Evolutionary conservation across 2,329 filamentous ascomycete species (phyloP), one percentile per base, ranked within the genome.

Genomic region (Colletotrichum cuscutae): DNA sequence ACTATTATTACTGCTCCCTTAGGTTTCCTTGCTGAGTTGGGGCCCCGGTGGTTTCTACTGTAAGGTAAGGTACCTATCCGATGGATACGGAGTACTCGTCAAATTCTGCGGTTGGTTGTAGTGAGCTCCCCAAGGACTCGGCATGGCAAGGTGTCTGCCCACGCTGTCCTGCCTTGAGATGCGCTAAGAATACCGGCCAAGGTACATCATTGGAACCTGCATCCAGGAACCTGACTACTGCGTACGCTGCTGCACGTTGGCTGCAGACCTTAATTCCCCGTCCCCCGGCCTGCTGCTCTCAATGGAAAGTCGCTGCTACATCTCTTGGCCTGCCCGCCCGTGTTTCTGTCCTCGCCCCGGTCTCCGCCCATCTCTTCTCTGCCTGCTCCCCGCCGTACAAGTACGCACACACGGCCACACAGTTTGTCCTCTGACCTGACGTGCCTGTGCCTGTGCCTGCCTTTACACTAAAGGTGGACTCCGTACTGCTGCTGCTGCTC

Each of bases 181-280:
- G 35, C 37, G 35, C 32, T 37, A 59, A 59, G n/a, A 59, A 37
- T 42, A 42, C 57, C 32, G 32, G 13, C n/a, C 30, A 15, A 24
- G 32, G 12, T 37, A 30, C 28, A 15, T 8, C 60, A 53, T 63
- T 19, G 28, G 60, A 35, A 53, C 46, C n/a, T 63, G 53, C 61
- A 30, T 70, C n/a, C 2, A 65, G 62, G 62, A 24, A 28, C 49
- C 22, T 13, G 12, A 37, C 13, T 49, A 37, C 30, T 30, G 28
- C 52, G n/a, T 26, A 22, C 26, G 30, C 15, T 42, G 59, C 60
- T 22, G 35, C 35, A 46, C 35, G 58, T 13, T 63, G 66, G 66
- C 52, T 56, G 42, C 66, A 57, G 66, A 42, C 65, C 49, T 65
- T 69, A 56, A 69, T 65, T 69, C 66, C 66, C 60, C 28, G 60